phyloP scores from a whole-genome alignment of 352 stramenopile genomes.

The Phytophthora pisi region DNA sequence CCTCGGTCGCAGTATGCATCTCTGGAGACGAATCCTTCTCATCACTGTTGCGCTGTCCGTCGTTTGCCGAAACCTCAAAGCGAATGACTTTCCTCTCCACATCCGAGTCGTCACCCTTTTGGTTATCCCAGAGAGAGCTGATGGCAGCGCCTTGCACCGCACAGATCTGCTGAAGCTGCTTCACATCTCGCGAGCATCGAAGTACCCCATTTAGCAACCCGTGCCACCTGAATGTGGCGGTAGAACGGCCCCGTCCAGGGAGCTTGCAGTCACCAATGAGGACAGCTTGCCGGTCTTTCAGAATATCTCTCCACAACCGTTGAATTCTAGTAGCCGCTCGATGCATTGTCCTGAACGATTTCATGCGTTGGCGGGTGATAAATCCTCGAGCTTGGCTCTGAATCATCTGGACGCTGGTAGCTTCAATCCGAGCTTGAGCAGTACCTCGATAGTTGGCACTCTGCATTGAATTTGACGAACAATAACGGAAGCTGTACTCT shows the following conservation, averaged over 20 bases:
- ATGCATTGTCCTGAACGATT: conserved; percentile 12
- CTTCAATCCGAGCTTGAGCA: conserved; percentile 5
- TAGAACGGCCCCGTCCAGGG: neutral
- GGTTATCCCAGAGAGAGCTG: conserved; percentile 22
- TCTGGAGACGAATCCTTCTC: conserved; percentile 1
- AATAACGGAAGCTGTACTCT: conserved; percentile 37
- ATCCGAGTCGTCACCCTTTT: neutral
- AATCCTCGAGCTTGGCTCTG: conserved; percentile 34
- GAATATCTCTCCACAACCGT: conserved; percentile 24
- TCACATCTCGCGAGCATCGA: conserved; percentile 37
- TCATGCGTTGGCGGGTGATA: conserved; percentile 20
- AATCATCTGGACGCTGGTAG: conserved; percentile 22
- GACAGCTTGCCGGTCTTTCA: conserved; percentile 7
- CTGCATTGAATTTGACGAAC: conserved; percentile 20
- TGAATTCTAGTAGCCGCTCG: conserved; percentile 32
- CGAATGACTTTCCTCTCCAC: conserved; percentile 7
- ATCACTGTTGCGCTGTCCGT: neutral
- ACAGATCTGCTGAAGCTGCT: conserved; percentile 52
- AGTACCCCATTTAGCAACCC: conserved; percentile 18
- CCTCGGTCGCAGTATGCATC: neutral
- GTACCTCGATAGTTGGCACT: conserved; percentile 7
- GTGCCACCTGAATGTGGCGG: conserved; percentile 5
- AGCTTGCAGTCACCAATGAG: conserved; percentile 12
- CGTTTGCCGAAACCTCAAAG: conserved; percentile 4
- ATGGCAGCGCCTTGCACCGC: conserved; percentile 53